Conservation (phyloP, 2,329 filamentous ascomycete genomes). For the Paecilomyces niveus region DNA sequence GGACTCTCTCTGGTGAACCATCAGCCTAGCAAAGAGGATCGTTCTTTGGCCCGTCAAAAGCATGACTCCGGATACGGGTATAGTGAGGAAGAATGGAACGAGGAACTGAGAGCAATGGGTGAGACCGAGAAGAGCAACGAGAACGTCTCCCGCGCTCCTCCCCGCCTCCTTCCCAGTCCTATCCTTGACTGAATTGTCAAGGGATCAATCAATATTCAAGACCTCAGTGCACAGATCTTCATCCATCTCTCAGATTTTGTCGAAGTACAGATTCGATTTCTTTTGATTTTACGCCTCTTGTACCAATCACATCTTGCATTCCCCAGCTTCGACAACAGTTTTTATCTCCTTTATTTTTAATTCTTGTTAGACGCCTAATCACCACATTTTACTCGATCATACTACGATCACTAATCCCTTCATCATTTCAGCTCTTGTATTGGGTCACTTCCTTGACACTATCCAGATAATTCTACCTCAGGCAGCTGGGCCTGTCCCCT, state of each 20-base stretch:
- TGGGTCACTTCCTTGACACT: neutral
- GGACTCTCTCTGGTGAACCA: constrained; percentile 2
- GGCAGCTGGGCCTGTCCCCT: neutral
- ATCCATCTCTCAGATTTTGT: neutral
- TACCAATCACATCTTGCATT: neutral
- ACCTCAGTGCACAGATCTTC: neutral
- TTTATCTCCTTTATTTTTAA: neutral
- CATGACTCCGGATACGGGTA: neutral
- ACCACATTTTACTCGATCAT: neutral
- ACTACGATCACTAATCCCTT: neutral
- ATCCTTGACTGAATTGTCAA: constrained; percentile 3
- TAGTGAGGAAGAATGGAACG: neutral
- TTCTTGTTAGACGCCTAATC: neutral
- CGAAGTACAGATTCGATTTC: neutral
- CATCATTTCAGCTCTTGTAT: neutral
- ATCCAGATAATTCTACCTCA: neutral
- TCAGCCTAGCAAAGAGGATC: constrained; percentile 4
- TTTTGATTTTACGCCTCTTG: neutral
- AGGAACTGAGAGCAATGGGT: neutral
- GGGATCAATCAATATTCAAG: neutral
- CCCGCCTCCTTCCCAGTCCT: constrained; percentile 6
- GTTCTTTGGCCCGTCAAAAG: neutral
- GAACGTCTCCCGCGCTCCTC: neutral
- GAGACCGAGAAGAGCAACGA: neutral
- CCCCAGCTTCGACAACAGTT: neutral